These are phyloP conservation scores for Coemansia reversa DNA, from an alignment of 192 early-diverging fungal species.

Conservation along the genomic window DNA sequence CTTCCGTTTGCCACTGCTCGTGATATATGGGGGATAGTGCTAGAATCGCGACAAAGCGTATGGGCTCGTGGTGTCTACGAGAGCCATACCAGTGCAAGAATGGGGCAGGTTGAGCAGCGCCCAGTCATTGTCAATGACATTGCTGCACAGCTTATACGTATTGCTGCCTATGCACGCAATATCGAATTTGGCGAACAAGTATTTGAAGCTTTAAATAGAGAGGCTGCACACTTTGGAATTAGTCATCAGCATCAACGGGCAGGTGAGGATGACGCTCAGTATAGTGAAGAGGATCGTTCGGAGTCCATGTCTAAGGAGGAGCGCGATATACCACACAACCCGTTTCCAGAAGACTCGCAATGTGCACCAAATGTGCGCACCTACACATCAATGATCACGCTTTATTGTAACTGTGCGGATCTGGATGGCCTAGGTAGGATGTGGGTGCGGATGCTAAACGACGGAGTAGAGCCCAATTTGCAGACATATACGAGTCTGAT, in stretches of 20 bases:
- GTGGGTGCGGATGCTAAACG: constrained; percentile 35
- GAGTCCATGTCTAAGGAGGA: background rate
- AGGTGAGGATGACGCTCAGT: constrained; percentile 7
- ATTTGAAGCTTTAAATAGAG: constrained; percentile 28
- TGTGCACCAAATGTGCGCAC: constrained; percentile 47
- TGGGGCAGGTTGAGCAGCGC: constrained; percentile 1
- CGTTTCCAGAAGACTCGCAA: constrained; percentile 34
- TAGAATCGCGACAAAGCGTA: constrained; percentile 17
- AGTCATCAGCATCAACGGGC: background rate
- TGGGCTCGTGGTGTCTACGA: constrained; percentile 16
- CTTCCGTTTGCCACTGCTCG: constrained; percentile 33
- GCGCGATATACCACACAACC: background rate
- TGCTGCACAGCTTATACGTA: constrained; percentile 40
- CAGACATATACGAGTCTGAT: constrained; percentile 45
- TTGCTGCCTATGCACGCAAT: constrained; percentile 38
- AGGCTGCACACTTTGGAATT: constrained; percentile 27
- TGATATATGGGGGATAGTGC: constrained; percentile 25
- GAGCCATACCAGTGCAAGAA: background rate
- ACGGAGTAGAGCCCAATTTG: constrained; percentile 38
- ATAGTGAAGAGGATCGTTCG: background rate
- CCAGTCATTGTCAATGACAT: constrained; percentile 50
- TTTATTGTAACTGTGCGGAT: constrained; percentile 35
- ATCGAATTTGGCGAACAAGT: constrained; percentile 43
- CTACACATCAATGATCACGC: constrained; percentile 46
- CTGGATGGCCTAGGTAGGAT: constrained; percentile 20